These are phyloP conservation scores for Phalaenopsis equestris DNA, from an alignment of 106 monocot genomes.

Conservation along the genomic window DNA sequence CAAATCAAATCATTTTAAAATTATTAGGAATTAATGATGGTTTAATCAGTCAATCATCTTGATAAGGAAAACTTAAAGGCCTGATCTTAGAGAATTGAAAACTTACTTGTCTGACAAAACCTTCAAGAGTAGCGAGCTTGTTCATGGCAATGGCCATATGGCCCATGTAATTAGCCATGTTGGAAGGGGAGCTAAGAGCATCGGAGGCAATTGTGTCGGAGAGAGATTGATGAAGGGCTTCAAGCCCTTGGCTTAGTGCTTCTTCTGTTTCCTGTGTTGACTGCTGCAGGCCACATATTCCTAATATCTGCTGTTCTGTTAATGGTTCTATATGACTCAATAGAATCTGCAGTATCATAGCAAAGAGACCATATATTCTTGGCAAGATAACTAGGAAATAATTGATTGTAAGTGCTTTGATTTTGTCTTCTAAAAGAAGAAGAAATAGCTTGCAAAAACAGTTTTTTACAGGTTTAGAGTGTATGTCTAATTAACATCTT, in stretches of 20 bases:
- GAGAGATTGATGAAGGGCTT: slow-evolving; percentile 67
- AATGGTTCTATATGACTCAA: slow-evolving; percentile 65
- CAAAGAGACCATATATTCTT: neutral
- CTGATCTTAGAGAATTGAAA: neutral
- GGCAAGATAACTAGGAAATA: neutral
- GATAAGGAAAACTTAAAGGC: neutral
- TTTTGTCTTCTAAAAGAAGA: too few species aligned
- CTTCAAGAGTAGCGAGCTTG: slow-evolving; percentile 79
- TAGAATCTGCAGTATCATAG: slow-evolving; percentile 34
- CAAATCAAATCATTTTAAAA: neutral
- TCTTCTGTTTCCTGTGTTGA: slow-evolving; percentile 84
- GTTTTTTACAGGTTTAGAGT: too few species aligned
- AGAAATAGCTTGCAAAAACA: too few species aligned
- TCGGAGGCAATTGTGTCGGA: slow-evolving; percentile 66
- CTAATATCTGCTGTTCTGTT: slow-evolving; percentile 83
- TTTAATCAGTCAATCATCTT: neutral
- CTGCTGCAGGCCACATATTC: slow-evolving; percentile 59
- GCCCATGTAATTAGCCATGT: slow-evolving; percentile 91
- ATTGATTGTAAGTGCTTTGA: too few species aligned
- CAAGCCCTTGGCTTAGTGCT: slow-evolving; percentile 81
- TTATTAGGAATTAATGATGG: neutral
- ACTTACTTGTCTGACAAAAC: slow-evolving; percentile 75
- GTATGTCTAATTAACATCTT: neutral
- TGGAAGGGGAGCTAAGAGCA: slow-evolving; percentile 47
- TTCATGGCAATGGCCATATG: slow-evolving; percentile 82